Evolutionary conservation across 345 rosid genomes (phyloP).

Genomic region (Citrus hindsii): DNA sequence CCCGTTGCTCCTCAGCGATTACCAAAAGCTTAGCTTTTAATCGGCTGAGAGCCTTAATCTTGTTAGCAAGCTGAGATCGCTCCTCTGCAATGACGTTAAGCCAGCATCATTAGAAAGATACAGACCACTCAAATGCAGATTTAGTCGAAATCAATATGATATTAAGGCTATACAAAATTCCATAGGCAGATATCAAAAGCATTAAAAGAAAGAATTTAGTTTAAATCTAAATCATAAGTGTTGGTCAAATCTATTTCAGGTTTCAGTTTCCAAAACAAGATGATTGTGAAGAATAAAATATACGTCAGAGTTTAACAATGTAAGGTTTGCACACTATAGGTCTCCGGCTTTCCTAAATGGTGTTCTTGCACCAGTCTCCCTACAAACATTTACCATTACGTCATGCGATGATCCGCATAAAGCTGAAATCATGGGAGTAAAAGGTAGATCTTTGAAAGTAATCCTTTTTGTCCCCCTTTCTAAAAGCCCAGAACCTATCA

Average conservation of each 20-base stretch:
- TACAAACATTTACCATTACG: too few species aligned
- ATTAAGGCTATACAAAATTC: not conserved
- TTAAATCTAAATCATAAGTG: not conserved
- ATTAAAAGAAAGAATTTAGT: not conserved
- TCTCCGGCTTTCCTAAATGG: too few species aligned
- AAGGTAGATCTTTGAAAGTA: too few species aligned
- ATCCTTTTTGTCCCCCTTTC: not conserved
- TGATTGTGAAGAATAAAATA: too few species aligned
- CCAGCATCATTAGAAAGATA: not conserved
- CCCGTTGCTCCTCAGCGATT: slow-evolving; percentile 89
- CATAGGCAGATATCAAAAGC: not conserved
- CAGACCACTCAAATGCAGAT: not conserved
- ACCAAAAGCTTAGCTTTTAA: slow-evolving; percentile 86
- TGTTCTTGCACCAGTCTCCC: too few species aligned
- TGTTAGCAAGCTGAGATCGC: slow-evolving; percentile 86
- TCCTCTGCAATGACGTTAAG: slow-evolving; percentile 54
- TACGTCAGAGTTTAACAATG: too few species aligned
- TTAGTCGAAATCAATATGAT: not conserved
- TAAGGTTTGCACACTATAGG: too few species aligned
- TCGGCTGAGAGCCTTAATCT: slow-evolving; percentile 75
- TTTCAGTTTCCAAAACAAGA: too few species aligned
- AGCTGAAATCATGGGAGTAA: too few species aligned
- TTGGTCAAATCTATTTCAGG: too few species aligned
- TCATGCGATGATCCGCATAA: too few species aligned
- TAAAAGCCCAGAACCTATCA: not conserved